These are phyloP conservation scores for Handroanthus guayacan DNA, from an alignment of 257 asterid genomes.

Conservation along the genomic window DNA sequence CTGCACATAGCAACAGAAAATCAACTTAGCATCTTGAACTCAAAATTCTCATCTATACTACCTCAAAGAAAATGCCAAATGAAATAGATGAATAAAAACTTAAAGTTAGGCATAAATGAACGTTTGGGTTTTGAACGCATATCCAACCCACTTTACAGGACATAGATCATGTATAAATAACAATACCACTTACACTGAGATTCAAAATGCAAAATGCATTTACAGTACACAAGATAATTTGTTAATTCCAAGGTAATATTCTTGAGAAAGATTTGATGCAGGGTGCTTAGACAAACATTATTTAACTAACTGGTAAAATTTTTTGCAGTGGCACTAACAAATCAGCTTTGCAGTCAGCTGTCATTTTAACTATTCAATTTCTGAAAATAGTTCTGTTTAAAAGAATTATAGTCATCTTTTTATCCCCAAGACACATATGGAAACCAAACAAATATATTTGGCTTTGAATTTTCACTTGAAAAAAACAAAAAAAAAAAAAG, in stretches of 20 bases:
- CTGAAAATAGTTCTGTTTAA: not conserved
- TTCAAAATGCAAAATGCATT: not conserved
- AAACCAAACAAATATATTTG: not conserved
- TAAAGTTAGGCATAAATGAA: not conserved
- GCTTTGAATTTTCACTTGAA: not conserved
- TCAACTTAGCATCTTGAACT: conserved; percentile 25
- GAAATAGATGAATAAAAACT: not conserved
- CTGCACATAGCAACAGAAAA: conserved; percentile 51
- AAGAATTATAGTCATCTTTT: not conserved
- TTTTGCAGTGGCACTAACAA: not conserved
- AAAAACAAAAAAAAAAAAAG: no score
- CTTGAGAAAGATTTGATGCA: not conserved
- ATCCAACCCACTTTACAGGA: no score
- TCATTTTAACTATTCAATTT: conserved; percentile 6
- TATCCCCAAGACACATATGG: not conserved
- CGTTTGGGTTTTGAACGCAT: no score
- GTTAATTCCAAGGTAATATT: not conserved
- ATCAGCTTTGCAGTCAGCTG: conserved; percentile 2
- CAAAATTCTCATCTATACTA: conserved; percentile 3
- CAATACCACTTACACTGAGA: not conserved
- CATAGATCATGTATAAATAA: not conserved
- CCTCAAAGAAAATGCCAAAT: conserved; percentile 18
- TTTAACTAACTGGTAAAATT: not conserved
- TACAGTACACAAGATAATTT: not conserved
- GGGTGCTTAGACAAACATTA: no score